These are phyloP conservation scores for Kwoniella sp. DNA, from an alignment of 768 basidiomycete species.

Conservation along the genomic window DNA sequence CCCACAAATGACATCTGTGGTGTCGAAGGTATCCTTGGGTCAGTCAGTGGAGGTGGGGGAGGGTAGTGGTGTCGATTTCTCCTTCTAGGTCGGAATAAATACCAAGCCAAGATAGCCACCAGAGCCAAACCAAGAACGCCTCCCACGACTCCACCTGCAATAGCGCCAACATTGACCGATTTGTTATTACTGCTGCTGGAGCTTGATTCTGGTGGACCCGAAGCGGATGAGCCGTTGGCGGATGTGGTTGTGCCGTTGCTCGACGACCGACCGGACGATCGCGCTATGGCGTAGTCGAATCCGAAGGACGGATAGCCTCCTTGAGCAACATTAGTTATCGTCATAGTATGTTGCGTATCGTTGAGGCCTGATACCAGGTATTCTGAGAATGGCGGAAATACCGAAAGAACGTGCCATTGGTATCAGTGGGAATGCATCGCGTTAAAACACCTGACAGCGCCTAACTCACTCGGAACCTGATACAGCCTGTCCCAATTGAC, in stretches of 20 bases:
- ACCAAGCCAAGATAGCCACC: constrained; percentile 30
- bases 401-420: not conserved
- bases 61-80: not conserved
- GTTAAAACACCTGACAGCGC: no score
- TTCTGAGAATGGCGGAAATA: constrained; percentile 8
- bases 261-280: not conserved
- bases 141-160: constrained; percentile 42
- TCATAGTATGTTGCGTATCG: constrained; percentile 21
- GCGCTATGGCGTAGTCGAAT: constrained; percentile 24
- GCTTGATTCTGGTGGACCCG: not conserved
- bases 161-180: constrained; percentile 26
- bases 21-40: not conserved
- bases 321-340: constrained; percentile 21
- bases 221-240: not conserved
- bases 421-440: not conserved
- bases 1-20: not conserved
- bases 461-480: constrained; percentile 16
- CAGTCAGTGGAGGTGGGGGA: not conserved
- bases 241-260: not conserved
- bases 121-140: constrained; percentile 39
- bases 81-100: constrained; percentile 15
- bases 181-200: not conserved
- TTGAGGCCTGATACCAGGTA: constrained; percentile 12
- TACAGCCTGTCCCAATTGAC: constrained; percentile 12
- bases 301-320: constrained; percentile 11